Conservation (phyloP, 306 rosid species). For the Lathyrus aphaca region DNA sequence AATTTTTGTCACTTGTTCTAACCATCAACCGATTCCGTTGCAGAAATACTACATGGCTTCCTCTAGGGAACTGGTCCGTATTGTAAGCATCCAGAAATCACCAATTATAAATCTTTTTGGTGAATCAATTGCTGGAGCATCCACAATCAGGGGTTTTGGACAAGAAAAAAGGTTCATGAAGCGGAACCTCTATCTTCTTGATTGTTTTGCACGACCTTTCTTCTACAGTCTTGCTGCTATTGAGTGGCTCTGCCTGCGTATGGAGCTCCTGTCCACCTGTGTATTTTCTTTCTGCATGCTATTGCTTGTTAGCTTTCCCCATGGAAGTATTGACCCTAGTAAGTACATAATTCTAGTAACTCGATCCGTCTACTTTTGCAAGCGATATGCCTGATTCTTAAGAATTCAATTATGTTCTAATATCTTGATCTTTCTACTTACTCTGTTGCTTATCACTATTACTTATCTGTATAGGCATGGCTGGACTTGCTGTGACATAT, state of each 20-base stretch:
- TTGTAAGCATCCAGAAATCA: conserved; percentile 97
- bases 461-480: conserved; percentile 75
- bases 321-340: conserved; percentile 92
- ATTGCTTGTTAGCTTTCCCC: conserved; percentile 96
- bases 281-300: conserved; percentile 98
- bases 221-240: conserved; percentile 99
- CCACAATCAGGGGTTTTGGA: conserved; percentile 97
- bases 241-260: conserved; percentile 98
- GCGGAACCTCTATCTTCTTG: conserved; percentile 93
- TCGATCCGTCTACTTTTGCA: conserved; percentile 19
- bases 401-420: neutral
- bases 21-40: conserved; percentile 33
- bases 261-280: conserved; percentile 93
- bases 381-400: neutral
- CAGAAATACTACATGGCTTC: conserved; percentile 99
- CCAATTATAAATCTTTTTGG: conserved; percentile 92
- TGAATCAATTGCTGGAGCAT: conserved; percentile 98
- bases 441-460: conserved; percentile 37
- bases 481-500: conserved; percentile 97
- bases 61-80: conserved; percentile 96
- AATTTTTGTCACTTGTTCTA: conserved; percentile 5
- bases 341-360: conserved; percentile 45
- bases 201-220: conserved; percentile 95
- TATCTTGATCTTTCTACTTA: too few relatives aligned
- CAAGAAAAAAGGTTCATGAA: conserved; percentile 97